phyloP scores from a whole-genome alignment of 768 basidiomycete species.

The Goffeauzyma gilvescens region DNA sequence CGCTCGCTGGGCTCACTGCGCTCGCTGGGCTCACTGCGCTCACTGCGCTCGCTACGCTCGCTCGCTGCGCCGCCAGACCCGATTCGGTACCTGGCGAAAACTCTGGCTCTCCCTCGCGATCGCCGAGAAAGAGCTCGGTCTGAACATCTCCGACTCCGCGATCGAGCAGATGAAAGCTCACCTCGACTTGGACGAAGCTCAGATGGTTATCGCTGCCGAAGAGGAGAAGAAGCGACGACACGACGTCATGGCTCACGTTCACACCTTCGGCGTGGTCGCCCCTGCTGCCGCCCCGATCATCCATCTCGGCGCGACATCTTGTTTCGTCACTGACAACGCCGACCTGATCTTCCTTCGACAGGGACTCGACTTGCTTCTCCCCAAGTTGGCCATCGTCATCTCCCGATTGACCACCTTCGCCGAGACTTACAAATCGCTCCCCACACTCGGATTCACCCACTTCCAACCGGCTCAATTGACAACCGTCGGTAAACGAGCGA shows the following conservation, averaged over 20 bases:
- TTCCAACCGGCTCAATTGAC: conserved; percentile 98
- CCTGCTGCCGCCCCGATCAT: conserved; percentile 92
- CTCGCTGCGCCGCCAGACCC: conserved; percentile 59
- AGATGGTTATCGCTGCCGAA: conserved; percentile 73
- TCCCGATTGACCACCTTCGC: conserved; percentile 73
- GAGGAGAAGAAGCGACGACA: conserved; percentile 96
- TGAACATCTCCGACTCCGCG: conserved; percentile 73
- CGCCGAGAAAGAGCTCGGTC: conserved; percentile 84
- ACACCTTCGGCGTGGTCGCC: conserved; percentile 83
- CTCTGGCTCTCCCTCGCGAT: conserved; percentile 92
- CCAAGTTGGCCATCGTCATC: conserved; percentile 76
- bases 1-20: too few species aligned
- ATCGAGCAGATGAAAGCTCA: conserved; percentile 88
- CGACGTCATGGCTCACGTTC: conserved; percentile 99
- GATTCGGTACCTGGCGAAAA: conserved; percentile 84
- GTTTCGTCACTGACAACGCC: conserved; percentile 98
- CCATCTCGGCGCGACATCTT: conserved; percentile 94
- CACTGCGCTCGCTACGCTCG: neutral
- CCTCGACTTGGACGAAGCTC: conserved; percentile 68
- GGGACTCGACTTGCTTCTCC: conserved; percentile 63
- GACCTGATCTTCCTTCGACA: conserved; percentile 90
- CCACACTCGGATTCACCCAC: conserved; percentile 93
- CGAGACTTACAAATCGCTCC: conserved; percentile 62
- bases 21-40: neutral
- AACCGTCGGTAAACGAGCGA: conserved; percentile 91